Evolutionary conservation across 2,329 filamentous ascomycete species (phyloP).

Genomic region (Verticillium nonalfalfae): DNA sequence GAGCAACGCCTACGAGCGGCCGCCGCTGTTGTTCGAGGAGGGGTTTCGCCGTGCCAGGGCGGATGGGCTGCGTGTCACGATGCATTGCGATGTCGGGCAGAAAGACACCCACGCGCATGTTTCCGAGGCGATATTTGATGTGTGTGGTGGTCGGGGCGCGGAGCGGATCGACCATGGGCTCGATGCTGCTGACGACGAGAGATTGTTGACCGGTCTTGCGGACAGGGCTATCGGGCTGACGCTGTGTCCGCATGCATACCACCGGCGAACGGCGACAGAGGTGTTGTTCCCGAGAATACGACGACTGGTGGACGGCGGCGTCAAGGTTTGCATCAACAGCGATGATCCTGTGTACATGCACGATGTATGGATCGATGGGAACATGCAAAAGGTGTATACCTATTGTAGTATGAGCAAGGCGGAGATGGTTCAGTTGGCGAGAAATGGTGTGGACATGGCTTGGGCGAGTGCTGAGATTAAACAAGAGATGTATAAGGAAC

Average conservation of each 20-base stretch:
- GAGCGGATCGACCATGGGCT: conserved; percentile 73
- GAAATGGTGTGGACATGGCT: conserved; percentile 36
- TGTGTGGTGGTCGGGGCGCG: conserved; percentile 32
- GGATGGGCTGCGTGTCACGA: conserved; percentile 37
- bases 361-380: conserved; percentile 41
- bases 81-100: conserved; percentile 45
- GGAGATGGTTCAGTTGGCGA: conserved; percentile 34
- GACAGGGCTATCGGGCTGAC: conserved; percentile 55
- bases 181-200: conserved; percentile 52
- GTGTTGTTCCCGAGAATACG: conserved; percentile 43
- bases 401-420: conserved; percentile 30
- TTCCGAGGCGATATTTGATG: conserved; percentile 23
- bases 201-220: conserved; percentile 54
- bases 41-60: conserved; percentile 25
- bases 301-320: conserved; percentile 54
- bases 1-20: conserved; percentile 37
- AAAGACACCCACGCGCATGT: conserved; percentile 38
- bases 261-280: conserved; percentile 32
- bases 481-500: conserved; percentile 14
- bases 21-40: conserved; percentile 35
- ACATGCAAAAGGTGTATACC: conserved; percentile 34
- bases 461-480: conserved; percentile 37
- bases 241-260: conserved; percentile 54
- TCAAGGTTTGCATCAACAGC: conserved; percentile 66
- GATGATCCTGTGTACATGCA: conserved; percentile 65